Evolutionary conservation across 108 stramenopile genomes (phyloP), one percentile per base, ranked within the genome.

Genomic region (Pinguiococcus pyrenoidosus): DNA sequence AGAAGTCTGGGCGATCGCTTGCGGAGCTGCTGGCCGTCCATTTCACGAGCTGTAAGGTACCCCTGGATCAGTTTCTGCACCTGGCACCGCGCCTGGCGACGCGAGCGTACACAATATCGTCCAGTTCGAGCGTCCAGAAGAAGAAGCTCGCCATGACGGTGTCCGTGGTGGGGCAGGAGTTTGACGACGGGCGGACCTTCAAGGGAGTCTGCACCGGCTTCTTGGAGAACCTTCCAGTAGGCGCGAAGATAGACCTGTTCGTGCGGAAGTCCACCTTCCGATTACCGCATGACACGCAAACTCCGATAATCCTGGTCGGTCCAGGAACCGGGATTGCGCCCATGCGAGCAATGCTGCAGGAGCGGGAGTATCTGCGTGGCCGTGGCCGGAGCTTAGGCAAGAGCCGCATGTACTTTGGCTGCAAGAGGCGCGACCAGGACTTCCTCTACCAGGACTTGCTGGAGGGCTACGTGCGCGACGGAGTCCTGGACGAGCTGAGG

Each of bases 321-420:
- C 94, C 94, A 4, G 95, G 95, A 22, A 96, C 95, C 0, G 96
- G 96, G 4, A 72, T 97, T 37, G 96, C 96, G 6, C 96, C 96
- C 1, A 93, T 97, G 89, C 71, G 90, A 9, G 87, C 87, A 3
- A 48, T 94, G 33, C 62, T 94, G 36, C 85, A 91, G 66, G 90
- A 94, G 56, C 45, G 50, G 23, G 5, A 51, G 36, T 27, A 43
- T 4, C 37, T 27, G 17, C 7, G 5, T 2, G 25, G 1, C 44
- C 8, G 8, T 12, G 30, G 37, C 16, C 16, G 42, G 58, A 32
- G 27, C 0, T 58, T 79, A 17, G 80, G 83, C 12, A 23, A 37
- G 20, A 87, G 79, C 58, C 61, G 89, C 10, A 64, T 95, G 16
- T 98, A 90, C 67, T 98, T 98, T 75, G 96, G 96, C 20, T 98